Base-by-base conservation (phyloP, 257 asterid genomes). In the Mentha longifolia region DNA sequence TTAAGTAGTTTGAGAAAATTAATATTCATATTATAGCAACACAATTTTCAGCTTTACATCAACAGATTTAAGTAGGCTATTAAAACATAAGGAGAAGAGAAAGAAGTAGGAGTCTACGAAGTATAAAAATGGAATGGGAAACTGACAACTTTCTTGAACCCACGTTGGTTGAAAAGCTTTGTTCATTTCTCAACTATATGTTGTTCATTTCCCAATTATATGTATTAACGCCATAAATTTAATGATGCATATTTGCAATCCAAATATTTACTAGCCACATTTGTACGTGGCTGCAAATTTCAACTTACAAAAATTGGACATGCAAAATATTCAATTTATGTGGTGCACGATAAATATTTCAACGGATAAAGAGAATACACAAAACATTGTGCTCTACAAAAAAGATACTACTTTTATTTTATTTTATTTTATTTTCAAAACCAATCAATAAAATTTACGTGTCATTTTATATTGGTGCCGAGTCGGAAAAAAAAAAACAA, bases 91-190 rank as follows among this genome's bases (percentile, higher is more conserved):
- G 25, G 9, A 17, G 14, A n/a, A 5, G 49, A 33, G n/a, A 20
- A 33, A 45, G 25, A 12, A 35, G 8, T 35, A 35, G 39, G 39
- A 35, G 39, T 35, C 14, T 20, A 7, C 4, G 15, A 20, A 15
- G 45, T 19, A 66, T 61, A 72, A 64, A 49, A 35, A 35, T 78
- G 71, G 70, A 59, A 78, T 25, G 54, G 22, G 74, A 45, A 35
- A n/a, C 60, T 76, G 76, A 72, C 81, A 73, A 33, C 46, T 72
- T 70, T 33, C 19, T 5, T 30, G 25, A 47, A 59, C 67, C 73
- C 84, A 62, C 56, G 67, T 72, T 62, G 69, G 62, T 73, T 47
- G 54, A 63, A 7, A 63, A 63, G 55, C 68, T 63, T 63, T 63
- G 54, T 63, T 63, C 54, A 62, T 19, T 62, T 62, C 54, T 54